A percentile compares a stretch with the other conserved stretches of the same genome.
Conservation (phyloP, 495 filamentous ascomycete genomes). For the Xylaria acuta region DNA sequence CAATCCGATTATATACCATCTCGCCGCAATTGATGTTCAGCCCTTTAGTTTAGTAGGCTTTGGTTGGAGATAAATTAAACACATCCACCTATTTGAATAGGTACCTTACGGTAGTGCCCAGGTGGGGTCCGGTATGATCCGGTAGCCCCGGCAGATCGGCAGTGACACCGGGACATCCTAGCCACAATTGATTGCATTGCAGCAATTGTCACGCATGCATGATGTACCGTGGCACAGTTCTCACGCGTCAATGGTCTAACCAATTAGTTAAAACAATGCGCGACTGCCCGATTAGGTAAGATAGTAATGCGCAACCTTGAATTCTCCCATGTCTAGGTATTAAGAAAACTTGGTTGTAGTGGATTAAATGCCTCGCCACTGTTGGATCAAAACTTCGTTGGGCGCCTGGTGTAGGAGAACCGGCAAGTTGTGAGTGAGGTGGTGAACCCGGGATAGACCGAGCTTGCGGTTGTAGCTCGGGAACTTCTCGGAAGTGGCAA, state of each 20-base stretch:
- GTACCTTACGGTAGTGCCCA: neutral
- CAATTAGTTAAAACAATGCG: neutral
- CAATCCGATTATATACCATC: neutral
- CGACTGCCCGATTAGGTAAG: neutral
- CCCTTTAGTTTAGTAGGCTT: neutral
- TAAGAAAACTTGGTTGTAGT: neutral
- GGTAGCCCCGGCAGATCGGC: conserved; percentile 11
- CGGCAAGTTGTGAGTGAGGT: neutral
- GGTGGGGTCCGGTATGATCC: conserved; percentile 9
- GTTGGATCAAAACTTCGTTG: neutral
- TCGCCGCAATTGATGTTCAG: neutral
- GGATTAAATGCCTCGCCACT: neutral
- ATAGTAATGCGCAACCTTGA: neutral
- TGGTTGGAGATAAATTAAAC: neutral
- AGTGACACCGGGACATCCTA: neutral
- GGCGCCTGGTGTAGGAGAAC: neutral
- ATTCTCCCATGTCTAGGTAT: neutral
- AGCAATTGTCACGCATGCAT: conserved; percentile 7
- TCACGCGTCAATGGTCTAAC: neutral
- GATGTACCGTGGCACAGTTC: neutral
- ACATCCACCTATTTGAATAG: neutral
- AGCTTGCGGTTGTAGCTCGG: conserved; percentile 6
- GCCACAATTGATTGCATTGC: neutral
- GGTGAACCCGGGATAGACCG: neutral
- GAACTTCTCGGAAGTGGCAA: neutral